Evolutionary conservation across 257 asterid species (phyloP), one percentile per base, ranked within the genome.

Genomic region (Solanum arcanum): DNA sequence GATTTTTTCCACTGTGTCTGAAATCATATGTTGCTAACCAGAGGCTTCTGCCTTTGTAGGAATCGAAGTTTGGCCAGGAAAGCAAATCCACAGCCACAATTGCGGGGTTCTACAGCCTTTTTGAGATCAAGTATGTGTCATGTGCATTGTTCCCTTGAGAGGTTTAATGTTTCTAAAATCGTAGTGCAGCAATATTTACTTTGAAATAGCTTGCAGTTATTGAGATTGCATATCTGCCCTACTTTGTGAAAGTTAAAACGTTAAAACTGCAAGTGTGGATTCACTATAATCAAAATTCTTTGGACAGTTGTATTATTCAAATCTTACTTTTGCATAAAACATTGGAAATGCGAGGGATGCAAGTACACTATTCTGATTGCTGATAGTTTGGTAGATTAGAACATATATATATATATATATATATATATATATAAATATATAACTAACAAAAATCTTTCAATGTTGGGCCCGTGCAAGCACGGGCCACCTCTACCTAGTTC

Each of bases 41-140:
- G 21, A 27, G 70, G 59, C 33, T 49, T 42, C 25, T 59, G 81
- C 20, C 85, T 68, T 83, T 91, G 73, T 91, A 96, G 98, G 99
- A 56, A 93, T 96, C 83, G 93, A 95, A 42, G 88, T 89, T 87
- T 96, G 98, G 99, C 98, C 98, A 0, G 98, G 98, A 83, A 92
- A 93, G 91, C 99, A 95, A 93, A 94, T 94, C 84, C 98, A 96
- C 83, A 95, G 99, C 88, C 99, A 96, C 92, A 96, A 95, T 90
- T 96, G 95, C 89, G 96, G 98, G 3, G 91, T 90, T 66, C 98
- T 98, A 31, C 98, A 95, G 76, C 95, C 94, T 81, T 94, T 92
- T 88, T 91, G 85, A 81, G 92, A 93, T 90, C 98, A 94, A 90
- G 98, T 96, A 94, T 88, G 98, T 90, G 62, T 7, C 92, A 76